Percentiles rank a stretch among this genome's conserved stretches.
These are phyloP conservation scores for Monilinia fructicola DNA, from an alignment of 2,329 filamentous ascomycete genomes.

Conservation along the genomic window DNA sequence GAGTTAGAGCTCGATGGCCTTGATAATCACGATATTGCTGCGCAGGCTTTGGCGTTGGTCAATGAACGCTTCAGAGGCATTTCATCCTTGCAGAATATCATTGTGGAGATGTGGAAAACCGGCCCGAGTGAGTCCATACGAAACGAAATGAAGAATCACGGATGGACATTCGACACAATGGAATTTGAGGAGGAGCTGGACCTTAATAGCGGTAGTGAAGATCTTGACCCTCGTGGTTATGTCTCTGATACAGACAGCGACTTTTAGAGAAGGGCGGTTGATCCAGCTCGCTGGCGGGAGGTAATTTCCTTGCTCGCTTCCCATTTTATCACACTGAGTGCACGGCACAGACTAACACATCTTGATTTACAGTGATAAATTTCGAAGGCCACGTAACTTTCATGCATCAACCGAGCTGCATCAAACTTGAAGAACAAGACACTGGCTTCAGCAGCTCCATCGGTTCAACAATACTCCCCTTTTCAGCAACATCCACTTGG, in stretches of 20 bases:
- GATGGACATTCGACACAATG: slow-evolving; percentile 32
- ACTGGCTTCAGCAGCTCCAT: background rate
- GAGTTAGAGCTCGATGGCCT: slow-evolving; percentile 17
- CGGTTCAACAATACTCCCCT: background rate
- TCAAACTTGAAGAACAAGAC: background rate
- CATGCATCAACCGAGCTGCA: background rate
- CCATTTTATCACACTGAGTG: background rate
- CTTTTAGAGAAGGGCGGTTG: slow-evolving; percentile 15
- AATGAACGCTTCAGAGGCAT: slow-evolving; percentile 33
- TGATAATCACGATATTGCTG: slow-evolving; percentile 23
- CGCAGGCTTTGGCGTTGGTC: slow-evolving; percentile 28
- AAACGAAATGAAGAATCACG: slow-evolving; percentile 32
- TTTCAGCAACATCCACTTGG: slow-evolving; percentile 9
- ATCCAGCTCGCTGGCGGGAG: background rate
- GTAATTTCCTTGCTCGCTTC: background rate
- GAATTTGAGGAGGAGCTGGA: slow-evolving; percentile 27
- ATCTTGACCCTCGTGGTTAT: slow-evolving; percentile 17
- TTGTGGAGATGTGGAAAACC: slow-evolving; percentile 31
- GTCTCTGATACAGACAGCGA: slow-evolving; percentile 16
- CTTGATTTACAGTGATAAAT: background rate
- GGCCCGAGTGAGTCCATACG: slow-evolving; percentile 28
- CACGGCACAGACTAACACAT: background rate
- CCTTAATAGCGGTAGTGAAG: slow-evolving; percentile 24
- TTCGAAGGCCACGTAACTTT: background rate
- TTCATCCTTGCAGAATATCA: slow-evolving; percentile 33